Base-by-base conservation (phyloP, 805 yeast species). In the Diddensiella transvaalensis region DNA sequence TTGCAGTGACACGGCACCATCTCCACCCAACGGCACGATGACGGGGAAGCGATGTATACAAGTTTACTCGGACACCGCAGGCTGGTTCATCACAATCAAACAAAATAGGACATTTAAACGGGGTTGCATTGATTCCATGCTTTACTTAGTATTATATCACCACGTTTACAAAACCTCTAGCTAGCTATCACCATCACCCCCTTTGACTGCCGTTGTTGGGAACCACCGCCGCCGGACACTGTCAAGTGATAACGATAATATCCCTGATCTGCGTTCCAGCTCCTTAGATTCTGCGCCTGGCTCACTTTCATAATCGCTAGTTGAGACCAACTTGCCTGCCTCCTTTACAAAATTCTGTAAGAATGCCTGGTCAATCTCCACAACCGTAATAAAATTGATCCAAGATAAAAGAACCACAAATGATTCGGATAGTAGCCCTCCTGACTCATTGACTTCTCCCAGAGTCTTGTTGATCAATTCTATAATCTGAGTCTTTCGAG, bases 391-490 rank as follows among this genome's bases (percentile, higher is more conserved):
- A 47, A 85, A 71, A 58, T 83, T 83, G 54, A 84, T 63, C 62
- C 75, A 80, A 3, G 82, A 76, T 36, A 81, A 65, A 5, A 85
- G 61, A 2, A 75, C 66, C 36, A 76, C 70, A 35, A 79, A 41
- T 30, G 44, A 23, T 13, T 50, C 55, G 2, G 54, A 44, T n/a
- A 40, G 10, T n/a, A 45, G 36, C 5, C 48, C 48, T 17, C 46
- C 46, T 3, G 35, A n/a, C 32, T 3, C 65, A 60, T 13, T 42
- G 44, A 54, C 17, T 47, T 48, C 48, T 51, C 56, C 24, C 48
- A 54, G 6, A 52, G 60, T 26, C 46, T 56, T 50, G 26, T 24
- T 48, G 22, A 78, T 65, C 37, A 79, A 58, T 1, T 67, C 67
- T 36, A 76, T 61, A 2, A 85, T 62, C 4, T 73, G 72, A 0